Percentiles rank a stretch among this genome's conserved stretches.
phyloP scores from a whole-genome alignment of 495 filamentous ascomycete genomes.

The Talaromyces ruber region DNA sequence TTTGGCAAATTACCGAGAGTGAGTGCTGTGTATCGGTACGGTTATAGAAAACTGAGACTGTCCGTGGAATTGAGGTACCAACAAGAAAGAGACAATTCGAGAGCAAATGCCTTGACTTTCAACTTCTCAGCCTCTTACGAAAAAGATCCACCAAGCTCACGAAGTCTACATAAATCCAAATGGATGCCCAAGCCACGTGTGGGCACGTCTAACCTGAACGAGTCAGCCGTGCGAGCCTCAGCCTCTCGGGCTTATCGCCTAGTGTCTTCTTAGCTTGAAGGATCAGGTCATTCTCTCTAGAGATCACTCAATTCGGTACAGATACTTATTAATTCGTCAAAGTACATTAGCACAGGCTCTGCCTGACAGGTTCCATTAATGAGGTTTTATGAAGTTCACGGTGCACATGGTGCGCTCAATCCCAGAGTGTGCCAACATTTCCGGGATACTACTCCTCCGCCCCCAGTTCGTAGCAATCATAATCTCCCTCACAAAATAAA shows the following conservation, averaged over 20 bases:
- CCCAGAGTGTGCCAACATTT: background rate
- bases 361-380: background rate
- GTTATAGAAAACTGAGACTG: no score
- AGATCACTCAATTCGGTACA: no score
- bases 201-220: background rate
- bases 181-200: background rate
- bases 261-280: background rate
- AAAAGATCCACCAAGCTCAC: background rate
- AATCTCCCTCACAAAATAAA: background rate
- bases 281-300: background rate
- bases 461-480: background rate
- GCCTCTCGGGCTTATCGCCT: background rate
- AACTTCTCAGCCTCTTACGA: background rate
- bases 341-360: background rate
- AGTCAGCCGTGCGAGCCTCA: background rate
- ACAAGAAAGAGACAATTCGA: background rate
- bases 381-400: background rate
- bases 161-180: background rate
- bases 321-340: background rate
- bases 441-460: no score
- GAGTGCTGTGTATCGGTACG: background rate
- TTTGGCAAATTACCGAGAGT: no score
- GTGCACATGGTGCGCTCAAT: background rate
- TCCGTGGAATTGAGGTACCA: background rate
- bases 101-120: background rate